Percentiles rank a stretch among this genome's conserved stretches.
phyloP scores from a whole-genome alignment of 768 basidiomycete genomes.

The Phlegmacium glaucopus region DNA sequence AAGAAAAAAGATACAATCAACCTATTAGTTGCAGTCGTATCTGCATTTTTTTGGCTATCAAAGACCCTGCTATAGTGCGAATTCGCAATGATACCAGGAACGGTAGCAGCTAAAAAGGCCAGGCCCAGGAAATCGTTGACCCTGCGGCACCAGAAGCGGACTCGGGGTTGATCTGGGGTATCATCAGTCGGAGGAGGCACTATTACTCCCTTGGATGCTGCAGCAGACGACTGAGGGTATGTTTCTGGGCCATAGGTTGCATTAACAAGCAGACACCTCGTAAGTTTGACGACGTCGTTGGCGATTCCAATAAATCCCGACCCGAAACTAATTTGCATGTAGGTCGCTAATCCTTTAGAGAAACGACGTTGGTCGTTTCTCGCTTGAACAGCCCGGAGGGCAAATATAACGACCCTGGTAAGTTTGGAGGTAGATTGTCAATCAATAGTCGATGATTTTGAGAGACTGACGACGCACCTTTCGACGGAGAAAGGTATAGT shows the following conservation, averaged over 20 bases:
- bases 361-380: conserved; percentile 14
- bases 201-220: conserved; percentile 18
- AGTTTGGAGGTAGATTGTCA: neutral
- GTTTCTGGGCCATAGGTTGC: conserved; percentile 32
- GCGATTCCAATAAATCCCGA: conserved; percentile 32
- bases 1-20: conserved; percentile 14
- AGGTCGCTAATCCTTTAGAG: conserved; percentile 21
- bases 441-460: neutral
- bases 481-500: conserved; percentile 32
- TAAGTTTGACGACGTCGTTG: conserved; percentile 30
- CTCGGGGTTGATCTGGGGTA: conserved; percentile 27
- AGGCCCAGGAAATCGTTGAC: conserved; percentile 20
- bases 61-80: conserved; percentile 15
- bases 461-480: conserved; percentile 22
- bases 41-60: conserved; percentile 13
- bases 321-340: conserved; percentile 29
- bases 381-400: conserved; percentile 26
- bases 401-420: conserved; percentile 29
- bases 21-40: conserved; percentile 11
- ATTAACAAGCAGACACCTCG: conserved; percentile 38
- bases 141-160: conserved; percentile 28
- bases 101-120: conserved; percentile 26
- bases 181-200: conserved; percentile 20
- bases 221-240: conserved; percentile 24
- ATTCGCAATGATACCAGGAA: conserved; percentile 30